Percentiles rank a stretch among this genome's conserved stretches.
phyloP scores from a whole-genome alignment of 257 asterid genomes.

The Solanum clarkiae region DNA sequence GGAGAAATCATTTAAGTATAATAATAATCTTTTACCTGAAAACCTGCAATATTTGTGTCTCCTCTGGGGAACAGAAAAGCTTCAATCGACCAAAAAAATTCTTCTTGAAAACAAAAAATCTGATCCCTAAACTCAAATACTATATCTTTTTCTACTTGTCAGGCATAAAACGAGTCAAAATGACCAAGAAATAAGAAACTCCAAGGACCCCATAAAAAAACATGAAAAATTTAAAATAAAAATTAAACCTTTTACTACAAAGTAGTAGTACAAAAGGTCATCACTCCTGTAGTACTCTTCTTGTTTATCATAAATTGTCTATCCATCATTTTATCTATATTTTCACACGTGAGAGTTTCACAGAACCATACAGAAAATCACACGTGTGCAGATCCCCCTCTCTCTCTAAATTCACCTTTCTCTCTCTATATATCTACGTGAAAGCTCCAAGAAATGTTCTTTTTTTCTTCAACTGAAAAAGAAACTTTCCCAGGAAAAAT shows the following conservation, averaged over 20 bases:
- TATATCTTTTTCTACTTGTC: conserved; percentile 1
- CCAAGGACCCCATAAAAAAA: not conserved
- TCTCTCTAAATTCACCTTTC: not conserved
- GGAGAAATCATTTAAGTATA: not conserved
- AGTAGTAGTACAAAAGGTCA: conserved; percentile 39
- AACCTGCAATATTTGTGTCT: conserved; percentile 26
- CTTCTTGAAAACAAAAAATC: conserved; percentile 23
- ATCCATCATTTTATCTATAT: conserved; percentile 32
- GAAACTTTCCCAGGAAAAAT: conserved; percentile 14
- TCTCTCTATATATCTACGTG: conserved; percentile 23
- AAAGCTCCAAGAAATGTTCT: conserved; percentile 21
- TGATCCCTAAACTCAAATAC: conserved; percentile 39
- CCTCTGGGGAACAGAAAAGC: conserved; percentile 33
- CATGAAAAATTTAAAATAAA: not conserved
- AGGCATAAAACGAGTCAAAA: not conserved
- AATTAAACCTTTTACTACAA: conserved; percentile 18
- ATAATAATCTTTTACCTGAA: conserved; percentile 21
- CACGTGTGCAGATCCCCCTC: conserved; percentile 3
- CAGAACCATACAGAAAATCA: conserved; percentile 6
- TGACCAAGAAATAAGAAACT: not conserved
- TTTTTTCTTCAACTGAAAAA: not conserved
- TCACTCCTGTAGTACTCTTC: conserved; percentile 23
- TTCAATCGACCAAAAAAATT: conserved; percentile 27
- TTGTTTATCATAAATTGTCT: conserved; percentile 29
- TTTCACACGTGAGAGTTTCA: conserved; percentile 65